A percentile compares a stretch with the other conserved stretches of the same genome.
Conservation (phyloP, 2,329 filamentous ascomycete genomes). For the Penicillium sp. region DNA sequence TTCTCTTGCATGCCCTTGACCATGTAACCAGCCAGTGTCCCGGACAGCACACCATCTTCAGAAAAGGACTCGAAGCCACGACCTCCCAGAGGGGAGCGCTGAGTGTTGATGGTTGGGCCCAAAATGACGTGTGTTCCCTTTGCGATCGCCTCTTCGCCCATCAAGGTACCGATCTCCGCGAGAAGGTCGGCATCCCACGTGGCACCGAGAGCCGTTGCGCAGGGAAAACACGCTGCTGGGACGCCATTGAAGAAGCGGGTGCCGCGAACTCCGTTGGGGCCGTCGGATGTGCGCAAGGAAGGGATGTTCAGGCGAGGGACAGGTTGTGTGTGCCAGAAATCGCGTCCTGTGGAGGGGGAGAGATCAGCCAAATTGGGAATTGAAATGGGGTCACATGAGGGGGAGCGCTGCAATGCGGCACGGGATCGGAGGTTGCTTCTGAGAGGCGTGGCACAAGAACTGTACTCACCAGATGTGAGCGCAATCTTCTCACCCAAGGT, state of each 20-base stretch:
- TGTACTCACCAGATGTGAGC: slow-evolving; percentile 30
- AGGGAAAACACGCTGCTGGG: slow-evolving; percentile 70
- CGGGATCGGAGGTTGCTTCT: no score
- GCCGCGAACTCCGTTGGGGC: slow-evolving; percentile 64
- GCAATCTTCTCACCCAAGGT: slow-evolving; percentile 55
- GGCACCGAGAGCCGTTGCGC: slow-evolving; percentile 69
- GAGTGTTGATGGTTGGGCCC: slow-evolving; percentile 74
- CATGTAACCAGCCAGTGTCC: slow-evolving; percentile 65
- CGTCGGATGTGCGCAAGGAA: slow-evolving; percentile 61
- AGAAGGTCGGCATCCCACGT: slow-evolving; percentile 72
- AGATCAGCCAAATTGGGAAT: background rate
- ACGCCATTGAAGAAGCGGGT: slow-evolving; percentile 62
- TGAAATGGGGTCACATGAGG: background rate
- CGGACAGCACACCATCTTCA: slow-evolving; percentile 72
- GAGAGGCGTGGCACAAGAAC: background rate
- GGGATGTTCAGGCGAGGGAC: slow-evolving; percentile 60
- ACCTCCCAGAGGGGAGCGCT: slow-evolving; percentile 75
- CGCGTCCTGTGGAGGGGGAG: slow-evolving; percentile 29
- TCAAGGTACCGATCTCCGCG: slow-evolving; percentile 61
- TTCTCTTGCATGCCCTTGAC: slow-evolving; percentile 68
- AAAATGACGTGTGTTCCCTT: slow-evolving; percentile 69
- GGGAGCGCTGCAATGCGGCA: background rate
- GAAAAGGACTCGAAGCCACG: slow-evolving; percentile 84
- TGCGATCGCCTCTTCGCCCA: slow-evolving; percentile 66
- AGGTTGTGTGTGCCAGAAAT: slow-evolving; percentile 65